Conservation (phyloP, 495 filamentous ascomycete species). For the Talaromyces stipitatus region DNA sequence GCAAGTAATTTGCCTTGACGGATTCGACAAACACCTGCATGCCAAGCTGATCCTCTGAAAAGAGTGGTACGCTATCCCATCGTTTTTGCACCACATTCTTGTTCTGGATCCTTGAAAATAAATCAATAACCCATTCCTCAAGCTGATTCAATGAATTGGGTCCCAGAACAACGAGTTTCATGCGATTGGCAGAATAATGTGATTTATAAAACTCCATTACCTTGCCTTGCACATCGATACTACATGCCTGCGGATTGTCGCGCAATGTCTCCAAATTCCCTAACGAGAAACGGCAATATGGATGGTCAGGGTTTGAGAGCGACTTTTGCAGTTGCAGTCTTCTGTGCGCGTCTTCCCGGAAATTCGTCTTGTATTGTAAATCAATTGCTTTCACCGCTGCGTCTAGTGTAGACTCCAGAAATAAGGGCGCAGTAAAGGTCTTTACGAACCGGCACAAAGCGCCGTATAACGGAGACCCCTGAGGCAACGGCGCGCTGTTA, state of each 20-base stretch:
- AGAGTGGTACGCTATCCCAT: constrained; percentile 69
- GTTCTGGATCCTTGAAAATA: constrained; percentile 78
- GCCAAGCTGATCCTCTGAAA: constrained; percentile 51
- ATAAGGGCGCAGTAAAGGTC: too few species aligned
- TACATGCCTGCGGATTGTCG: constrained; percentile 69
- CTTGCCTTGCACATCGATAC: constrained; percentile 81
- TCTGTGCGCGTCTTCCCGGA: constrained; percentile 65
- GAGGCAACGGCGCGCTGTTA: too few species aligned
- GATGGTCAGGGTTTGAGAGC: constrained; percentile 81
- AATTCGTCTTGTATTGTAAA: too few species aligned
- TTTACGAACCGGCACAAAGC: too few species aligned
- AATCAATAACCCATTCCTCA: constrained; percentile 77
- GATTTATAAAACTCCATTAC: constrained; percentile 90
- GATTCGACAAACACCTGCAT: constrained; percentile 84
- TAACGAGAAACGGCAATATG: constrained; percentile 92
- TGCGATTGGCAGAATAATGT: constrained; percentile 90
- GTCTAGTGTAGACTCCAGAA: too few species aligned
- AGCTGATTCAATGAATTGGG: constrained; percentile 78
- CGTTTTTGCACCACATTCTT: constrained; percentile 73
- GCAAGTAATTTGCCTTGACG: too few species aligned
- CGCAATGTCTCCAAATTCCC: constrained; percentile 87
- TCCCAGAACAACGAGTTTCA: constrained; percentile 93
- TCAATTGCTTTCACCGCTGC: too few species aligned
- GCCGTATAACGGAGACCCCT: too few species aligned
- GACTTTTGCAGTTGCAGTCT: constrained; percentile 86